Evolutionary conservation across 1,139 yeast species (phyloP).

Genomic region (Candida anutae): DNA sequence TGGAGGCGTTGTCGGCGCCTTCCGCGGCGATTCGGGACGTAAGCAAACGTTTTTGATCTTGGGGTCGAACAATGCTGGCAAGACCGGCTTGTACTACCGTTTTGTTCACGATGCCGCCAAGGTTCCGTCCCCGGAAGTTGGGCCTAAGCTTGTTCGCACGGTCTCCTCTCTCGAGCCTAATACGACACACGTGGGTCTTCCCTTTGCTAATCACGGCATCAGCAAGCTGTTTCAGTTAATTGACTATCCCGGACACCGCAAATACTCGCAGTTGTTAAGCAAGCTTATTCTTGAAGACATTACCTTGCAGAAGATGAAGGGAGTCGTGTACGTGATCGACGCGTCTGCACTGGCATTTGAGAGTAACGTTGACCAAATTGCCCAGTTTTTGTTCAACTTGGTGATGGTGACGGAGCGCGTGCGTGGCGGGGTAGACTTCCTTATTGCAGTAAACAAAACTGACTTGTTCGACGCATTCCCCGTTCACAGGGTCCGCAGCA

Average conservation of each 20-base stretch:
- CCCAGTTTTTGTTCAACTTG: slow-evolving; percentile 48
- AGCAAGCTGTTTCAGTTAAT: slow-evolving; percentile 40
- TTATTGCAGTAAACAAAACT: slow-evolving; percentile 74
- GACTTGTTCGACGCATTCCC: slow-evolving; percentile 83
- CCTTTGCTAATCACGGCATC: slow-evolving; percentile 26
- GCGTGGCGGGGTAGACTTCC: slow-evolving; percentile 59
- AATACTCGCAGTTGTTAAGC: slow-evolving; percentile 48
- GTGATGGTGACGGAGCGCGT: slow-evolving; percentile 50
- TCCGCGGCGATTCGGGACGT: slow-evolving; percentile 10
- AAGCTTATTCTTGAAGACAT: slow-evolving; percentile 36
- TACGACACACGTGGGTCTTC: slow-evolving; percentile 21
- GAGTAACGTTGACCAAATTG: slow-evolving; percentile 37
- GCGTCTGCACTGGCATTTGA: slow-evolving; percentile 36
- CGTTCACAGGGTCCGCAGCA: slow-evolving; percentile 45
- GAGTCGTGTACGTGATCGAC: slow-evolving; percentile 66
- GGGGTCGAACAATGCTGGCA: slow-evolving; percentile 72
- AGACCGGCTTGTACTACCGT: slow-evolving; percentile 54
- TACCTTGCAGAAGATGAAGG: slow-evolving; percentile 43
- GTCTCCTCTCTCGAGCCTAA: slow-evolving; percentile 40
- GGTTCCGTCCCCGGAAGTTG: slow-evolving; percentile 7
- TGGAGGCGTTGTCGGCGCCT: slow-evolving; percentile 6
- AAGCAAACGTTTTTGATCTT: slow-evolving; percentile 59
- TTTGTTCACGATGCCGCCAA: slow-evolving; percentile 13
- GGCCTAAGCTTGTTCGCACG: slow-evolving; percentile 17
- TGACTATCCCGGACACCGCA: slow-evolving; percentile 84